Evolutionary conservation across 805 yeast genomes (phyloP).

Genomic region (Yamadazyma phyllophila): DNA sequence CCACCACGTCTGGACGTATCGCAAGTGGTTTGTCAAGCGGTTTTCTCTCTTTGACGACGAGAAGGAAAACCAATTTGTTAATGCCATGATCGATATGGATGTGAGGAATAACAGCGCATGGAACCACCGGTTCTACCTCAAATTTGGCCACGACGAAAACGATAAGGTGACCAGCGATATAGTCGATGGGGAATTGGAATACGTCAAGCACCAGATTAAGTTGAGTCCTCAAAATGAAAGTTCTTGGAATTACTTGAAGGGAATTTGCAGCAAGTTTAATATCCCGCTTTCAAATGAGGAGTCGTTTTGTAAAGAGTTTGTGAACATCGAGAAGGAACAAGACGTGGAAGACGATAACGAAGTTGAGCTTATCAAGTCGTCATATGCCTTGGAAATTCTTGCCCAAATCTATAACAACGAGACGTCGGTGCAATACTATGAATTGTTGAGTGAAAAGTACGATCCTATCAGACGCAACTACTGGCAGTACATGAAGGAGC

Average conservation of each 20-base stretch:
- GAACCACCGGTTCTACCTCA: constrained; percentile 75
- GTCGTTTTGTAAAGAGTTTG: constrained; percentile 45
- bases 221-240: constrained; percentile 79
- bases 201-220: constrained; percentile 46
- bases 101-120: constrained; percentile 90
- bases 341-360: constrained; percentile 16
- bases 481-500: constrained; percentile 51
- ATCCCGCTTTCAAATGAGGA: constrained; percentile 38
- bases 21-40: constrained; percentile 74
- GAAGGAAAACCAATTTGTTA: constrained; percentile 53
- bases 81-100: constrained; percentile 53
- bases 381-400: constrained; percentile 63
- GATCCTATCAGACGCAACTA: constrained; percentile 63
- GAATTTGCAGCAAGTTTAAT: constrained; percentile 39
- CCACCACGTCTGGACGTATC: constrained; percentile 94
- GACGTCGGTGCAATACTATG: constrained; percentile 45
- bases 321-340: constrained; percentile 20
- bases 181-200: constrained; percentile 50
- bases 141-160: constrained; percentile 18
- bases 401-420: constrained; percentile 46
- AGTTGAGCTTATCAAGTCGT: constrained; percentile 38
- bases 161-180: constrained; percentile 11
- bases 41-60: constrained; percentile 45
- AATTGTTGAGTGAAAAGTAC: constrained; percentile 47
- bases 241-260: constrained; percentile 79